Evolutionary conservation across 805 yeast species (phyloP), one percentile per base, ranked within the genome.

Genomic region (Hemisphaericaspora nanyangensis): DNA sequence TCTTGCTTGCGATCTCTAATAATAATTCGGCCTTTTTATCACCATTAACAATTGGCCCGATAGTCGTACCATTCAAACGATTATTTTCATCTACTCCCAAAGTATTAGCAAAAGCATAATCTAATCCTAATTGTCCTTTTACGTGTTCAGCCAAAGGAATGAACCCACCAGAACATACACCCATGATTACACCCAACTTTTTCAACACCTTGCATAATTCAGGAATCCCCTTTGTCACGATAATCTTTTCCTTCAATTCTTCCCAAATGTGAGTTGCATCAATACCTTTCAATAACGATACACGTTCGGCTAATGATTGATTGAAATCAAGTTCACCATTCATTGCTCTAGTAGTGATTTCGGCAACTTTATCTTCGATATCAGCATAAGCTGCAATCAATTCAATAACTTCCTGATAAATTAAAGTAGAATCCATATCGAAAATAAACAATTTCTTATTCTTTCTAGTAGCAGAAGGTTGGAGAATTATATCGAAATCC

Each of bases 361-460:
- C 84, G 5, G 91, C 85, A 6, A 93, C 99, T 58, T 87, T 71
- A 5, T 74, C 79, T 55, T 93, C 96, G 25, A 93, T 95, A 48
- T 77, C 74, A n/a, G 96, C 98, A 52, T 86, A 83, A 0, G 88
- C 88, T 2, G 99, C 99, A 48, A 93, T 91, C 55, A 93, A 63
- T 56, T 93, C 99, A 50, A 93, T 93, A 29, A 93, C 97, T 63
- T 93, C 99, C 63, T 93, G 98, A 58, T 85, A 82, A 48, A 93
- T 93, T 55, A 93, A 68, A 0, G 99, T 93, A 0, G 97, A 89
- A 66, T 93, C 99, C 99, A 93, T 93, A 54, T 93, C 99, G 56
- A 93, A 93, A 8, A 95, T 86, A 45, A 86, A 81, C 35, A 93
- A 68, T 52, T 78, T 75, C 54, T 72, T 74, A 37, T 52, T 22